Evolutionary conservation across 2,329 filamentous ascomycete species (phyloP).

Genomic region (Colletotrichum sp.): DNA sequence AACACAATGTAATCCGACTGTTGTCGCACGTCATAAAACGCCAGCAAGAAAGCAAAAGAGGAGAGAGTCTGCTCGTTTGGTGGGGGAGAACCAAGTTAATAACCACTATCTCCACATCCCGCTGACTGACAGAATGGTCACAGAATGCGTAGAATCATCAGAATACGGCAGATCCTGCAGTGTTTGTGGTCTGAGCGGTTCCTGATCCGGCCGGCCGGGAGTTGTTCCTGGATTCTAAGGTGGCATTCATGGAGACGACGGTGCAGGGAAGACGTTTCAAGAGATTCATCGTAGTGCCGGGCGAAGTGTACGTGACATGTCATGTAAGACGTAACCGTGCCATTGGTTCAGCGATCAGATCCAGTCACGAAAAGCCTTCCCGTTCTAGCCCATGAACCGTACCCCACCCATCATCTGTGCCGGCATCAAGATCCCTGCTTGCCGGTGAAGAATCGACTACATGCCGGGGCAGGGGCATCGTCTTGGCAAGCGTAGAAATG

Average conservation of each 20-base stretch:
- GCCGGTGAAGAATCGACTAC: not conserved
- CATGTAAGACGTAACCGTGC: not conserved
- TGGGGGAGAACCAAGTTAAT: not conserved
- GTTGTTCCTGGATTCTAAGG: not conserved
- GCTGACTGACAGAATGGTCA: not conserved
- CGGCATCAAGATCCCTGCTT: not conserved
- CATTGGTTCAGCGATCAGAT: not conserved
- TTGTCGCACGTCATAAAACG: not conserved
- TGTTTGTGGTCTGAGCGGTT: not conserved
- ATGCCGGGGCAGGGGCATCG: not conserved
- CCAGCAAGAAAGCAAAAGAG: not conserved
- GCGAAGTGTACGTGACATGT: not conserved
- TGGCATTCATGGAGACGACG: not conserved
- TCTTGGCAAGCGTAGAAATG: not conserved
- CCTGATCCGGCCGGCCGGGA: not conserved
- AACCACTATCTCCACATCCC: not conserved
- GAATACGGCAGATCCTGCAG: not conserved
- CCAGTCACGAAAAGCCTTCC: not conserved
- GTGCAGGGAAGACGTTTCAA: not conserved
- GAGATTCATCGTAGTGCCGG: not conserved
- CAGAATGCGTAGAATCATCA: not conserved
- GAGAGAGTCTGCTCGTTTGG: not conserved
- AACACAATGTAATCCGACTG: not conserved
- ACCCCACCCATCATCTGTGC: not conserved
- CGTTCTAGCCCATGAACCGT: not conserved